Percentiles rank a stretch among this genome's conserved stretches.
phyloP scores from a whole-genome alignment of 73 alveolate species.

The Durusdinium trenchii region DNA sequence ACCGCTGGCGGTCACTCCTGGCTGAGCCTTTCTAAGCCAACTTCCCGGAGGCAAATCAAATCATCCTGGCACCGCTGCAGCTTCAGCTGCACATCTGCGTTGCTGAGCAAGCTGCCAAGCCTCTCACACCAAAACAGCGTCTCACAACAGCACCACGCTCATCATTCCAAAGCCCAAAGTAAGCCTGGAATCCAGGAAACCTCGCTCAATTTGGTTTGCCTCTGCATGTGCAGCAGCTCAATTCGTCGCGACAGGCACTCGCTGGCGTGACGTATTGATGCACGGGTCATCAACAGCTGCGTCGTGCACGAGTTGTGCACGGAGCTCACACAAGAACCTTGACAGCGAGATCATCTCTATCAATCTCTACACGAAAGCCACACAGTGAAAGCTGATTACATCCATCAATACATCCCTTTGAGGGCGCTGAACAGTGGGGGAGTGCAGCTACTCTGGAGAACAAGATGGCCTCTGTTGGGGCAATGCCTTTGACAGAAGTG shows the following conservation, averaged over 20 bases:
- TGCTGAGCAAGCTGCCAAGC: neutral
- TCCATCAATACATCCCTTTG: no score
- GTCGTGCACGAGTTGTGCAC: neutral
- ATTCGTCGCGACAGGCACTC: constrained; percentile 20
- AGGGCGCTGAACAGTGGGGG: no score
- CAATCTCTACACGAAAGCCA: no score
- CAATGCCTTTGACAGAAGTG: no score
- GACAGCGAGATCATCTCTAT: no score
- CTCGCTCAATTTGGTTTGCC: neutral
- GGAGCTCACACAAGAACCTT: no score
- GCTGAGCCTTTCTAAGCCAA: neutral
- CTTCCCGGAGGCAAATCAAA: neutral
- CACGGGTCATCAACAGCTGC: neutral
- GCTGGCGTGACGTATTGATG: neutral
- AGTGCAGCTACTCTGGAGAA: no score
- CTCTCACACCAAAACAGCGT: neutral
- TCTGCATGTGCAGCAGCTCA: constrained; percentile 60
- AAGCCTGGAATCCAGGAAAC: neutral
- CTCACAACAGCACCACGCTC: no score
- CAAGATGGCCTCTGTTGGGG: no score
- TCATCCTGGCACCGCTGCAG: constrained; percentile 19
- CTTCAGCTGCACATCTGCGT: constrained; percentile 30
- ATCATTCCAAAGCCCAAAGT: neutral
- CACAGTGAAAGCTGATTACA: no score
- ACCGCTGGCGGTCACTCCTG: no score